These are phyloP conservation scores for Phylloporus rhodoxanthus DNA, from an alignment of 768 basidiomycete genomes.

Conservation along the genomic window DNA sequence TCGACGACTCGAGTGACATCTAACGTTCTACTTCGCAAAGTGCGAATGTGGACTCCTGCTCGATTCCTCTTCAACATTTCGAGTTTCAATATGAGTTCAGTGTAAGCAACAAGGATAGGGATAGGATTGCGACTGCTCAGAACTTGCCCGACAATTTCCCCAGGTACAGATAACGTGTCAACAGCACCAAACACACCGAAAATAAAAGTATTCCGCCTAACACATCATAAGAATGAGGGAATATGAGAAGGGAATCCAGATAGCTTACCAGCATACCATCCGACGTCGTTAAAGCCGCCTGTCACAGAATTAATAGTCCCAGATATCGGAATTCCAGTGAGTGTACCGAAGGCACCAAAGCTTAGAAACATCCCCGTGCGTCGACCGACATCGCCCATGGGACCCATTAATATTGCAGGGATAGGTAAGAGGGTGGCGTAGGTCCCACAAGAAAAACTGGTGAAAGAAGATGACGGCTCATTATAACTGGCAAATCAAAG, in stretches of 20 bases:
- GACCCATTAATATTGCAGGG: slow-evolving; percentile 60
- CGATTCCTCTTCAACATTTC: too few relatives aligned
- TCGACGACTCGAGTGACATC: too few relatives aligned
- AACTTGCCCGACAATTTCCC: slow-evolving; percentile 39
- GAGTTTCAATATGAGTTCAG: too few relatives aligned
- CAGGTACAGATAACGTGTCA: slow-evolving; percentile 38
- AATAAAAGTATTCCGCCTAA: slow-evolving; percentile 37
- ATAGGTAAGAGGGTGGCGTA: slow-evolving; percentile 53
- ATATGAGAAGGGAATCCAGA: background rate
- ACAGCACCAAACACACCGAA: slow-evolving; percentile 37
- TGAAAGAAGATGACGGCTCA: background rate
- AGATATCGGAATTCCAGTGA: slow-evolving; percentile 68
- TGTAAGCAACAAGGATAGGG: background rate
- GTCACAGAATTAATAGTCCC: slow-evolving; percentile 57
- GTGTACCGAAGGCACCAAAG: slow-evolving; percentile 53
- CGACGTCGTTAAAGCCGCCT: slow-evolving; percentile 36
- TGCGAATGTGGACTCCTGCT: too few relatives aligned
- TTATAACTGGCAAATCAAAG: background rate
- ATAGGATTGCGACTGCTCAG: slow-evolving; percentile 13
- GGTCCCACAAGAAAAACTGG: slow-evolving; percentile 56
- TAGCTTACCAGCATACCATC: slow-evolving; percentile 38
- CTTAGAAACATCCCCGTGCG: slow-evolving; percentile 64
- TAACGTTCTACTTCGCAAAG: too few relatives aligned
- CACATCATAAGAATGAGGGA: background rate
- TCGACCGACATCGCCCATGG: slow-evolving; percentile 55